phyloP scores from a whole-genome alignment of 345 rosid species.

The Populus nigra region DNA sequence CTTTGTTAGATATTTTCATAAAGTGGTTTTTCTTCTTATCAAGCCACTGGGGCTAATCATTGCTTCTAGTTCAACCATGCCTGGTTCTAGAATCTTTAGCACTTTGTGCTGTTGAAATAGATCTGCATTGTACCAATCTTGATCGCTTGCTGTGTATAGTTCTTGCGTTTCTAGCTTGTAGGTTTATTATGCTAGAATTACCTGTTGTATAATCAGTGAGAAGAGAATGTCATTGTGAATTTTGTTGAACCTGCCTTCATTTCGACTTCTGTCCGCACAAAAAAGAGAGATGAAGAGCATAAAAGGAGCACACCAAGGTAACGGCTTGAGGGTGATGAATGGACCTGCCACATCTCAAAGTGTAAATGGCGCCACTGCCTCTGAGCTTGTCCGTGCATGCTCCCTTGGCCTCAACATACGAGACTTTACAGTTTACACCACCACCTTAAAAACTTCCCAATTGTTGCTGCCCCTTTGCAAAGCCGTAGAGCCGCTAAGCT shows the following conservation, averaged over 20 bases:
- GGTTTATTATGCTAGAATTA: not conserved
- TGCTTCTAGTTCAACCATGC: conserved; percentile 4
- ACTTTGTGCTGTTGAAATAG: not conserved
- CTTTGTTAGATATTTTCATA: conserved; percentile 12
- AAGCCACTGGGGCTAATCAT: conserved; percentile 7
- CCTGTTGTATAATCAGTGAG: not conserved
- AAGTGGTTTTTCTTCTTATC: conserved; percentile 20
- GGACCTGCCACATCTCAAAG: not conserved
- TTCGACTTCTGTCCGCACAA: not conserved
- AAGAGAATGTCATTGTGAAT: not conserved
- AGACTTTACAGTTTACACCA: no score
- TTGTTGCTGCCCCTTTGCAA: not conserved
- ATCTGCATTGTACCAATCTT: not conserved
- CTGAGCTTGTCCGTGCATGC: no score
- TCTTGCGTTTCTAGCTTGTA: not conserved
- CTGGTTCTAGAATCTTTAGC: not conserved
- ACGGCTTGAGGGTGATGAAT: not conserved
- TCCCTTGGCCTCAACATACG: no score
- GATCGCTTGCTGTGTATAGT: conserved; percentile 1
- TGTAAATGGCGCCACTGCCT: not conserved
- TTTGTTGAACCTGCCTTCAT: not conserved
- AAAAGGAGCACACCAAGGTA: not conserved
- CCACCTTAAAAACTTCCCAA: not conserved
- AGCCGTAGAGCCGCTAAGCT: not conserved
- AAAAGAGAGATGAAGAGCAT: not conserved